Conservation (phyloP, 768 basidiomycete genomes). For the Rhizopogon salebrosus region DNA sequence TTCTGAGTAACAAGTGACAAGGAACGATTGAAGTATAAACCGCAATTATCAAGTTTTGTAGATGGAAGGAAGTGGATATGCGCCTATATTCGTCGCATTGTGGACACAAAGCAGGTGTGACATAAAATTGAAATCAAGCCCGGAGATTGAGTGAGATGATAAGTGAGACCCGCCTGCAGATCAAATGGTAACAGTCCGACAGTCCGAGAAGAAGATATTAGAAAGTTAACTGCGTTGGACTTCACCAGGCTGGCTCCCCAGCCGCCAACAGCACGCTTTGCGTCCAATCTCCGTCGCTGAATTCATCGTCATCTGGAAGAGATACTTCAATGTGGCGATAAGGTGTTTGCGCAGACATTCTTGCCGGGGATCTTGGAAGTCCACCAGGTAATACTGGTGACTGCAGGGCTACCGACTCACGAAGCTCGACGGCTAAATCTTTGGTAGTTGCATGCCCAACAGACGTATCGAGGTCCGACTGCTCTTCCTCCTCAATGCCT, state of each 20-base stretch:
- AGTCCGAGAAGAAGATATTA: slow-evolving; percentile 13
- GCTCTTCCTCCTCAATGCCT: slow-evolving; percentile 24
- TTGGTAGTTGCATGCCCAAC: slow-evolving; percentile 7
- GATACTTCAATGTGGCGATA: slow-evolving; percentile 22
- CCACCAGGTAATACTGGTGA: slow-evolving; percentile 8
- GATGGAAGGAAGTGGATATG: neutral
- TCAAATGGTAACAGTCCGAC: slow-evolving; percentile 10
- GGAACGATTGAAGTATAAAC: too few relatives aligned
- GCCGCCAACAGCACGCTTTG: slow-evolving; percentile 70
- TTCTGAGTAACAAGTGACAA: too few relatives aligned
- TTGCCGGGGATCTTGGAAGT: slow-evolving; percentile 23
- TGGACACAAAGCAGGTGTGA: neutral
- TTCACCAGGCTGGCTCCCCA: slow-evolving; percentile 37
- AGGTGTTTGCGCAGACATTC: slow-evolving; percentile 15
- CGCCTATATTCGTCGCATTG: too few relatives aligned
- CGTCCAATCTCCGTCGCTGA: slow-evolving; percentile 63
- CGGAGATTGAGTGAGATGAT: slow-evolving; percentile 8
- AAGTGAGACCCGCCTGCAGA: slow-evolving; percentile 27
- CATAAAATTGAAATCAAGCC: slow-evolving; percentile 4
- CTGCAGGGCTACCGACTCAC: slow-evolving; percentile 14
- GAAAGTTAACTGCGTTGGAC: slow-evolving; percentile 5
- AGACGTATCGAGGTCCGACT: slow-evolving; percentile 14
- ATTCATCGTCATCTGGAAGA: slow-evolving; percentile 33
- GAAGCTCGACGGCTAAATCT: slow-evolving; percentile 8
- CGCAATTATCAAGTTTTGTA: slow-evolving; percentile 3